Conservation (phyloP, 2,329 filamentous ascomycete genomes). For the Stachybotrys chlorohalonatus region DNA sequence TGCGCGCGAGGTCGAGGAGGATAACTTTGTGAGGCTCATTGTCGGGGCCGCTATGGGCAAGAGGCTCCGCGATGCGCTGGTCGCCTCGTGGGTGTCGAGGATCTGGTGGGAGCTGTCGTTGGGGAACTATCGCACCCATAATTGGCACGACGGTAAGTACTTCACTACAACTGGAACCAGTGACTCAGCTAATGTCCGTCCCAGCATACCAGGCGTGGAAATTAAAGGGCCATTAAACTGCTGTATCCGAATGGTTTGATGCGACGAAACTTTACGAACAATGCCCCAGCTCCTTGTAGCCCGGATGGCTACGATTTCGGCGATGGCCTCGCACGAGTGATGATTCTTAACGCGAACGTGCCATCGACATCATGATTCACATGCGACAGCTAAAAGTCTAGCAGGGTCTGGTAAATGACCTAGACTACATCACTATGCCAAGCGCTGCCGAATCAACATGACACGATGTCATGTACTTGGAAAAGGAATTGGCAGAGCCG, state of each 20-base stretch:
- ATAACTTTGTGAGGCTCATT: slow-evolving; percentile 18
- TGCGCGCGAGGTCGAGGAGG: slow-evolving; percentile 20
- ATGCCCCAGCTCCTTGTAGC: too few relatives aligned
- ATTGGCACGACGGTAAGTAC: slow-evolving; percentile 8
- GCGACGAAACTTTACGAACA: too few relatives aligned
- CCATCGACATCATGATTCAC: too few relatives aligned
- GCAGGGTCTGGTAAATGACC: too few relatives aligned
- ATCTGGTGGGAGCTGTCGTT: slow-evolving; percentile 22
- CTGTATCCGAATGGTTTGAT: not conserved
- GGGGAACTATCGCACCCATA: slow-evolving; percentile 17
- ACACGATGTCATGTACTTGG: too few relatives aligned
- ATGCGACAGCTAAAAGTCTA: too few relatives aligned
- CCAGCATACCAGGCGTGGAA: not conserved
- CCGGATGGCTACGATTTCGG: too few relatives aligned
- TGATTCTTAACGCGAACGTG: too few relatives aligned
- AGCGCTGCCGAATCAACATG: too few relatives aligned
- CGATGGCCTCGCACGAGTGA: too few relatives aligned
- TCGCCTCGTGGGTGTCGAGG: slow-evolving; percentile 24
- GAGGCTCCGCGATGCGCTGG: slow-evolving; percentile 21
- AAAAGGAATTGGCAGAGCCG: too few relatives aligned
- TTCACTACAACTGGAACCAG: not conserved
- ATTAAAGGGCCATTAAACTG: not conserved
- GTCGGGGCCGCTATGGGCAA: slow-evolving; percentile 19
- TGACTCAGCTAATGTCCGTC: not conserved
- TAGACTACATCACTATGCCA: too few relatives aligned